Conservation (phyloP, 1,284 basidiomycete species). For the Cutaneotrichosporon sp. region DNA sequence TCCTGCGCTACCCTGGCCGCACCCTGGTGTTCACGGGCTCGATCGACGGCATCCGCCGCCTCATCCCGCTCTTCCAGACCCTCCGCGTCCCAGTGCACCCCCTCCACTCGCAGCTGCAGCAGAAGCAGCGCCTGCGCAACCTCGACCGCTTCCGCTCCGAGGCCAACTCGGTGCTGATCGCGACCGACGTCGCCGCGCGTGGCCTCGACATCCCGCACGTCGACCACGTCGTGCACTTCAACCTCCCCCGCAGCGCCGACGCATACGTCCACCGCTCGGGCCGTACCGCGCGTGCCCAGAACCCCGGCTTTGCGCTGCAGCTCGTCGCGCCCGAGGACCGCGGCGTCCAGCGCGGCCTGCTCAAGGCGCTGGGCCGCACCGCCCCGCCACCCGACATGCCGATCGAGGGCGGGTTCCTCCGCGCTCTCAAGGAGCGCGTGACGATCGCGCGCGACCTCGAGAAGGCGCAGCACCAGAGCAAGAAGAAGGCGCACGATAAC, state of each 20-base stretch:
- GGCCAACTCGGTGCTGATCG: constrained; percentile 73
- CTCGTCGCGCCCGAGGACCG: constrained; percentile 89
- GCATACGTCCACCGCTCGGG: constrained; percentile 74
- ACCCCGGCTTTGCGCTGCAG: constrained; percentile 83
- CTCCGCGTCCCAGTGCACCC: constrained; percentile 78
- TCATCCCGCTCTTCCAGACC: constrained; percentile 79
- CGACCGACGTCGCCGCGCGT: constrained; percentile 74
- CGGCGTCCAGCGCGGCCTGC: constrained; percentile 68
- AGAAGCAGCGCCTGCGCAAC: constrained; percentile 93
- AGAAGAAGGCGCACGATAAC: constrained; percentile 85
- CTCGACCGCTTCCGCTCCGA: constrained; percentile 85
- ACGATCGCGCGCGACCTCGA: constrained; percentile 88
- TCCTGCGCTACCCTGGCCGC: constrained; percentile 91
- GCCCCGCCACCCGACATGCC: constrained; percentile 72
- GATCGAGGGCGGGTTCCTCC: constrained; percentile 79
- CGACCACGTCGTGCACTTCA: constrained; percentile 77
- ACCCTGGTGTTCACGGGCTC: constrained; percentile 93
- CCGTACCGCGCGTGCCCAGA: constrained; percentile 72
- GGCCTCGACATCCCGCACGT: constrained; percentile 72
- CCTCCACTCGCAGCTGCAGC: constrained; percentile 93
- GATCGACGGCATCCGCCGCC: constrained; percentile 91
- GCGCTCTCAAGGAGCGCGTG: constrained; percentile 79
- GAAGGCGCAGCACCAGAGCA: constrained; percentile 71
- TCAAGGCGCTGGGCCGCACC: constrained; percentile 67
- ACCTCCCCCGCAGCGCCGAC: constrained; percentile 70